A percentile compares a stretch with the other conserved stretches of the same genome.
Conservation (phyloP, 768 basidiomycete species). For the Hygrophorus pudorinus region DNA sequence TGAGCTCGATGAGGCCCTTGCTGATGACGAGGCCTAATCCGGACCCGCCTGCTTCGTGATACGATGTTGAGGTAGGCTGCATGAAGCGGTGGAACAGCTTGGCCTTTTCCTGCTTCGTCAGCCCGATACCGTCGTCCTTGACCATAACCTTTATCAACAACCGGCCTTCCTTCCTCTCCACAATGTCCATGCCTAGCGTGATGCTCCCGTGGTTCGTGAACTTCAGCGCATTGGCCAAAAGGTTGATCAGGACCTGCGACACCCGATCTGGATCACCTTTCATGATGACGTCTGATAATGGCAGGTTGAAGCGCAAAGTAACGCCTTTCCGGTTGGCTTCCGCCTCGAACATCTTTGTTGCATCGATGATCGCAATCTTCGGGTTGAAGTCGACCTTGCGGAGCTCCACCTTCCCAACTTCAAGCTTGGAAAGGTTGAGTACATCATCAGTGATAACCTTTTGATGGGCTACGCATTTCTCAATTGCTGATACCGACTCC, state of each 20-base stretch:
- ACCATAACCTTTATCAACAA: conserved; percentile 2
- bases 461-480: conserved; percentile 6
- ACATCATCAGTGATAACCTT: conserved; percentile 7
- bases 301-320: conserved; percentile 3
- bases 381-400: conserved; percentile 6
- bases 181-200: conserved; percentile 1
- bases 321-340: conserved; percentile 5
- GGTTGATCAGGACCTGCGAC: conserved; percentile 6
- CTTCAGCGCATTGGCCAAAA: conserved; percentile 4
- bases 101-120: conserved; percentile 4
- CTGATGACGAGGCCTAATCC: conserved; percentile 6
- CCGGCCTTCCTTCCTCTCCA: background rate
- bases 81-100: conserved; percentile 8
- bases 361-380: conserved; percentile 1
- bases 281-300: conserved; percentile 3
- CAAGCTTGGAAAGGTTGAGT: conserved; percentile 5
- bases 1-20: conserved; percentile 6
- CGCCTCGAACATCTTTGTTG: conserved; percentile 5
- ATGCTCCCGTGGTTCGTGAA: conserved; percentile 4
- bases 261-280: conserved; percentile 6
- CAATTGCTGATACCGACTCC: conserved; percentile 4
- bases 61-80: conserved; percentile 5
- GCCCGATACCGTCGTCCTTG: conserved; percentile 1
- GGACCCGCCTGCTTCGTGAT: conserved; percentile 2
- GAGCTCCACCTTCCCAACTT: conserved; percentile 4